Conservation (phyloP, 2,329 filamentous ascomycete species). For the Alternaria hordeiaustralica region DNA sequence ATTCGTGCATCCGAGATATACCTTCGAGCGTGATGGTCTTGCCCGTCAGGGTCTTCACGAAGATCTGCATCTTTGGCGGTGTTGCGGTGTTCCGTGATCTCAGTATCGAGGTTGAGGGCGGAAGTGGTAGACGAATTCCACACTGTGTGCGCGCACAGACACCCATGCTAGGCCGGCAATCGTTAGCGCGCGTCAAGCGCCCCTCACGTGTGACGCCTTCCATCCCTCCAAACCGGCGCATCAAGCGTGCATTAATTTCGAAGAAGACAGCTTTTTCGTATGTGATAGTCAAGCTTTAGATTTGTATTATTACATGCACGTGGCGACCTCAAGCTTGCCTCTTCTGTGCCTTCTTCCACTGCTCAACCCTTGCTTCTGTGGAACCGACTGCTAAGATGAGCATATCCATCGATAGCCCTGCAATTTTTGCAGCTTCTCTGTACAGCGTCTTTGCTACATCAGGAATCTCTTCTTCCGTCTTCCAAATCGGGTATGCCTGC, state of each 20-base stretch:
- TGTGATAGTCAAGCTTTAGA: no score
- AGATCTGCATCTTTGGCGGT: conserved; percentile 59
- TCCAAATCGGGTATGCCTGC: conserved; percentile 58
- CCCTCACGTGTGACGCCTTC: conserved; percentile 17
- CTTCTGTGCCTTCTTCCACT: conserved; percentile 29
- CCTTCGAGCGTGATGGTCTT: conserved; percentile 98
- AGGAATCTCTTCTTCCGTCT: conserved; percentile 55
- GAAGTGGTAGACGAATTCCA: conserved; percentile 24
- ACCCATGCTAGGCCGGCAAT: conserved; percentile 17
- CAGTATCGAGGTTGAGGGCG: conserved; percentile 31
- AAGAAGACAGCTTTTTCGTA: neutral
- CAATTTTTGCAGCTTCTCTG: conserved; percentile 57
- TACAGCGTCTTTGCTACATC: conserved; percentile 57
- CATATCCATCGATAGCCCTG: conserved; percentile 58
- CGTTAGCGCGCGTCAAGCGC: conserved; percentile 1
- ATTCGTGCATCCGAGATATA: conserved; percentile 50
- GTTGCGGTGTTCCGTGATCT: conserved; percentile 37
- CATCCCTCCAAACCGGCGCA: neutral
- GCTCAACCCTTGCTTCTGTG: conserved; percentile 51
- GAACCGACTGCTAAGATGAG: conserved; percentile 59
- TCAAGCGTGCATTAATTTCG: neutral
- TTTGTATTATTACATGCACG: neutral
- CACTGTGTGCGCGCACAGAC: conserved; percentile 23
- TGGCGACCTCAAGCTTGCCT: neutral
- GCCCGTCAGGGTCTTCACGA: conserved; percentile 99